These are phyloP conservation scores for Malus orientalis DNA, from an alignment of 306 rosid genomes.

Conservation along the genomic window DNA sequence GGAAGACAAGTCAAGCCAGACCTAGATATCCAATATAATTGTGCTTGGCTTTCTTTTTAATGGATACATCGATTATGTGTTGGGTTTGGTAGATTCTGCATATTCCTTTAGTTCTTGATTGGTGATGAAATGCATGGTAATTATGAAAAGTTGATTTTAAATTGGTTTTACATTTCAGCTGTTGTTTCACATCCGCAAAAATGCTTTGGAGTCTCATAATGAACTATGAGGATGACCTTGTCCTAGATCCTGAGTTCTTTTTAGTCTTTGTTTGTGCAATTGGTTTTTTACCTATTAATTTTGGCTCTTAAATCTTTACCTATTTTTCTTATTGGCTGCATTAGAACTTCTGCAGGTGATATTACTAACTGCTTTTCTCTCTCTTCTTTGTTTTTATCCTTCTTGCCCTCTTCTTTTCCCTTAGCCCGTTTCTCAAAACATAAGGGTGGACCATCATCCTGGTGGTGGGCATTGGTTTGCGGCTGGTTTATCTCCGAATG, in stretches of 20 bases:
- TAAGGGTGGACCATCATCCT: conserved; percentile 96
- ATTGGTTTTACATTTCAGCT: neutral
- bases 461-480: conserved; percentile 99
- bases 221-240: neutral
- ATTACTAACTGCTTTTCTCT: neutral
- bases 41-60: neutral
- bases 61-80: neutral
- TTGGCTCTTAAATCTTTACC: neutral
- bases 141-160: neutral
- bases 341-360: neutral
- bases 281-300: neutral
- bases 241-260: neutral
- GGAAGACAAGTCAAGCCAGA: neutral
- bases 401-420: neutral
- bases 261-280: neutral
- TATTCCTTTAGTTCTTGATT: neutral
- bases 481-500: conserved; percentile 98
- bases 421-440: conserved; percentile 78
- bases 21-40: neutral
- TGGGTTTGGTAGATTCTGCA: neutral
- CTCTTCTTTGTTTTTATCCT: neutral
- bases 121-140: neutral
- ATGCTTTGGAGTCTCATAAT: neutral
- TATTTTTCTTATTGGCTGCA: neutral
- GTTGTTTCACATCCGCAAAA: neutral